Evolutionary conservation across 371 early-diverging fungal species (phyloP).

Genomic region (Vairimorpha necatrix): DNA sequence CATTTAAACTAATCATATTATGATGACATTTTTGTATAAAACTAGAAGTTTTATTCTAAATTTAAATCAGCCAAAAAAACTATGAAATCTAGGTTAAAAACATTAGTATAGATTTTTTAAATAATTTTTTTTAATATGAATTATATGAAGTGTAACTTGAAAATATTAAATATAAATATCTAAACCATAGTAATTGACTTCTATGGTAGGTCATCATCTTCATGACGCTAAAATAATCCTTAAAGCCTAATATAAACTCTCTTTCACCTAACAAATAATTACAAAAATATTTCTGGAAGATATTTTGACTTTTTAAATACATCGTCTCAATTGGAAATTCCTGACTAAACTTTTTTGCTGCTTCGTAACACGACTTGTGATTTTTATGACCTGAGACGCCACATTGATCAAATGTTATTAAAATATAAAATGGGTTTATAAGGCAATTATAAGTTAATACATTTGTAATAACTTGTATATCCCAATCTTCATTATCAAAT

Average conservation of each 20-base stretch:
- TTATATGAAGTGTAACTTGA: conserved; percentile 88
- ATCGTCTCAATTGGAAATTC: conserved; percentile 50
- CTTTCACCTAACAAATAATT: conserved; percentile 8
- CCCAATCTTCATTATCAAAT: conserved; percentile 53
- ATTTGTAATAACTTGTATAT: conserved; percentile 19
- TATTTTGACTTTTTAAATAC: conserved; percentile 69
- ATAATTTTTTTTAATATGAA: background rate
- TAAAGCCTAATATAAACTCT: conserved; percentile 25
- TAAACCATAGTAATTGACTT: conserved; percentile 85
- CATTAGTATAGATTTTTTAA: too few species aligned
- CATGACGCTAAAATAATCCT: conserved; percentile 67
- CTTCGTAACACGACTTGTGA: conserved; percentile 75
- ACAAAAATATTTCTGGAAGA: conserved; percentile 71
- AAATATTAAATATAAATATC: conserved; percentile 78
- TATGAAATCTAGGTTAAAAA: too few species aligned
- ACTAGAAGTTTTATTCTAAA: too few species aligned
- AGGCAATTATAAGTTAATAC: conserved; percentile 20
- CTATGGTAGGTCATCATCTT: conserved; percentile 77
- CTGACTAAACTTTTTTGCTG: conserved; percentile 67
- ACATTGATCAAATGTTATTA: conserved; percentile 81
- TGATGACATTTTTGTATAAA: too few species aligned
- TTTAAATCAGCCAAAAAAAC: too few species aligned
- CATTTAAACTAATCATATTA: too few species aligned
- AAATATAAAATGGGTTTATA: conserved; percentile 52
- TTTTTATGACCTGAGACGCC: conserved; percentile 87